Evolutionary conservation across 192 early-diverging fungal species (phyloP).

Genomic region (Coemansia sp.): DNA sequence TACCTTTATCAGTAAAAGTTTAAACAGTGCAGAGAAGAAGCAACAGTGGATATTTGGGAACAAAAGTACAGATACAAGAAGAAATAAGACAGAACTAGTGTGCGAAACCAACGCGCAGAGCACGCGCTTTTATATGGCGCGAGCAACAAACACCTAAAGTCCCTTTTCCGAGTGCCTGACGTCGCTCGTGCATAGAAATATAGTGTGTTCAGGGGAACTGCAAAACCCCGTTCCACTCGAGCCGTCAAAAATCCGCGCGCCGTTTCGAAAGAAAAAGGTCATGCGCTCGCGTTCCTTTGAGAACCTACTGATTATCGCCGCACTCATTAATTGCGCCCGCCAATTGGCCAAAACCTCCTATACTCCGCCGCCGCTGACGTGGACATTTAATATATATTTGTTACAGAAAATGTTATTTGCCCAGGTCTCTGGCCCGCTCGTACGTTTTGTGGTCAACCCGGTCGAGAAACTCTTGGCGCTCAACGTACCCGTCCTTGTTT

Average conservation of each 20-base stretch:
- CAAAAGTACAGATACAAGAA: neutral
- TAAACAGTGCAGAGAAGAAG: neutral
- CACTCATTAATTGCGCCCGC: neutral
- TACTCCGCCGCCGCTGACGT: no score
- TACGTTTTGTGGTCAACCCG: conserved; percentile 46
- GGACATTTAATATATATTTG: neutral
- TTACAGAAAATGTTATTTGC: conserved; percentile 14
- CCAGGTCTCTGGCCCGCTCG: conserved; percentile 16
- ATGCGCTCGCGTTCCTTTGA: neutral
- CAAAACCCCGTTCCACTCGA: neutral
- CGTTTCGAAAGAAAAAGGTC: neutral
- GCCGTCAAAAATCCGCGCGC: neutral
- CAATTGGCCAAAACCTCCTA: neutral
- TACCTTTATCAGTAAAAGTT: conserved; percentile 1
- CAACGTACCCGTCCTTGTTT: conserved; percentile 53
- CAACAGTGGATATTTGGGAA: neutral
- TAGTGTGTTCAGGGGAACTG: no score
- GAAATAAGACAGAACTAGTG: conserved; percentile 1
- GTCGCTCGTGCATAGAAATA: neutral
- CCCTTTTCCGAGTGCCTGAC: conserved; percentile 1
- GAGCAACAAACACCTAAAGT: neutral
- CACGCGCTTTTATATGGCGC: neutral
- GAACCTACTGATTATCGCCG: neutral
- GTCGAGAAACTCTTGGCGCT: conserved; percentile 47
- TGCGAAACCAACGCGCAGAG: neutral